Conservation (phyloP, 164 flowering plant species). For the Annona cherimola region DNA sequence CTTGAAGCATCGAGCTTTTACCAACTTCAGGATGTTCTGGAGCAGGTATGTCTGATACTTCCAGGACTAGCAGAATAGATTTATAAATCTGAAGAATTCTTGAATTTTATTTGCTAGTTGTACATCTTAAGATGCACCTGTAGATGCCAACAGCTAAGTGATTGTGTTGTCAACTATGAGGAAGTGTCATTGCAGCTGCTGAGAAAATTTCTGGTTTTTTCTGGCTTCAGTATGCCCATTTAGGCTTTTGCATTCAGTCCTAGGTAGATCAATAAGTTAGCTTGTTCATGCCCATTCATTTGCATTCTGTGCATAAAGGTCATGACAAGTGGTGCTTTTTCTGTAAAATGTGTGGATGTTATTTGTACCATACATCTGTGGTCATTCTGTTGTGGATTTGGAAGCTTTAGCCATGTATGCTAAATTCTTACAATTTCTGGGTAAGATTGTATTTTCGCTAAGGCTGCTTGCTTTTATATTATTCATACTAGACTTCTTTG, state of each 20-base stretch:
- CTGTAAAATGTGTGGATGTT: neutral
- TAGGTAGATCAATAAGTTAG: neutral
- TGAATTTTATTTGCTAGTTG: neutral
- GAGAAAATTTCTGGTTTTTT: neutral
- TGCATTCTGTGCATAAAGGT: neutral
- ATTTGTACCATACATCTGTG: neutral
- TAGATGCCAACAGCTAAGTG: neutral
- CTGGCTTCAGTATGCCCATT: neutral
- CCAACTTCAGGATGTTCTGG: slow-evolving; percentile 77
- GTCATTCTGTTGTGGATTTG: neutral
- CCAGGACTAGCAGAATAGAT: neutral
- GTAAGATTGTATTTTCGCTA: neutral
- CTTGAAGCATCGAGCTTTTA: slow-evolving; percentile 64
- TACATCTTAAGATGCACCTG: neutral
- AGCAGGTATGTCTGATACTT: slow-evolving; percentile 40
- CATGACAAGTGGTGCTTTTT: neutral
- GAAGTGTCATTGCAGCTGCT: neutral
- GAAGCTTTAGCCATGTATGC: neutral
- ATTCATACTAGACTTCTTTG: neutral
- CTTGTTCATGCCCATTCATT: neutral
- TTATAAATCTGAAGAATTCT: neutral
- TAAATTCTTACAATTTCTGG: neutral
- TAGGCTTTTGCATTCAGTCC: neutral
- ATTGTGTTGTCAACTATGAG: neutral
- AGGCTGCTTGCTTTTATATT: neutral